Evolutionary conservation across 768 basidiomycete genomes (phyloP), one percentile per base, ranked within the genome.

Genomic region (Boletus fagicola): DNA sequence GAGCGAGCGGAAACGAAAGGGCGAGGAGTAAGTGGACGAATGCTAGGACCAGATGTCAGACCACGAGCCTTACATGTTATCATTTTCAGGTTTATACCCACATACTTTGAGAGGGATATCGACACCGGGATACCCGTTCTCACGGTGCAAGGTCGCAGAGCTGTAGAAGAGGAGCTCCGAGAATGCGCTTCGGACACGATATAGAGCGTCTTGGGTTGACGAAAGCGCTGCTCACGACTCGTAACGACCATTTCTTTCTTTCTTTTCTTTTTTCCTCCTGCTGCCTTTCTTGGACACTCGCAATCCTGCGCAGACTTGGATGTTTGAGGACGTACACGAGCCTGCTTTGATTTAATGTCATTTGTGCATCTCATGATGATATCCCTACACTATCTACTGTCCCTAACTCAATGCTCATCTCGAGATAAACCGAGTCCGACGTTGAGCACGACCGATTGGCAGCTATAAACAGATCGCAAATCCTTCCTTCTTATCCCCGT

Each of bases 1-100:
- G 7, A 89, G 87, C 12, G 91, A 93, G 71, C 79, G 93, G 74
- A 95, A 92, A 78, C 82, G 80, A 71, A 88, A 84, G 56, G 91
- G 88, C 18, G 71, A 83, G 31, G 80, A 83, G 92, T 96, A 66
- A 77, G 92, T 88, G 10, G 53, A 50, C 36, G 2, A 31, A 31
- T 31, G 46, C 12, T 12, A 22, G 16, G 16, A 12, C 2, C 1
- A 18, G 6, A 15, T 28, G 15, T 43, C 5, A 22, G 13, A 28
- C 5, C 5, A 39, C n/a, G 24, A 35, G 16, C 48, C 28, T 56
- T 36, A 49, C 49, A 7, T 13, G 4, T 56, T 36, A 9, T 20
- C 22, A 1, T 7, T 16, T 40, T 33, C 54, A 89, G 92, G 61
- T 92, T 92, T 70, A 76, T 83, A 52, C 85, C 94, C 28, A 67